Evolutionary conservation across 208 protist genomes (phyloP).

Genomic region (Trichomonas gallinae): DNA sequence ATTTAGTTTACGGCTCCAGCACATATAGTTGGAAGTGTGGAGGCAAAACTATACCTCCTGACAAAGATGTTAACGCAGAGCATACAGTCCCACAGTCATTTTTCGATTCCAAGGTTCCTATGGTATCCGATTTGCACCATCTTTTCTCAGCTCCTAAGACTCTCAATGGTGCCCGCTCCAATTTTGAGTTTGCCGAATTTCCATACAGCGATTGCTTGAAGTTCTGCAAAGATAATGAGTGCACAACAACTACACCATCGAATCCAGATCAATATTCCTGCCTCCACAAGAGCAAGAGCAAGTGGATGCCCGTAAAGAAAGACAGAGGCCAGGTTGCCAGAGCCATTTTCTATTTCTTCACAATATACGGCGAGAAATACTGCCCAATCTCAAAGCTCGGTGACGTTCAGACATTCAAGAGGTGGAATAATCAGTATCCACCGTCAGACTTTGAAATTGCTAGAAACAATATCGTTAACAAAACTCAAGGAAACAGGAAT

Average conservation of each 20-base stretch:
- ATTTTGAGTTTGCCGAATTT: background rate
- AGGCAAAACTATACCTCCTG: background rate
- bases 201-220: background rate
- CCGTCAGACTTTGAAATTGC: background rate
- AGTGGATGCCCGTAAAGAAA: background rate
- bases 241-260: background rate
- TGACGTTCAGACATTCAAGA: background rate
- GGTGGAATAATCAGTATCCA: background rate
- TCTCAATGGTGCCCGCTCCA: background rate
- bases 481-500: constrained; percentile 12
- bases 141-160: background rate
- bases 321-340: background rate
- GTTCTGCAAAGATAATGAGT: background rate
- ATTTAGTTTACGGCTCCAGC: background rate
- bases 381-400: background rate
- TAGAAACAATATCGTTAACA: background rate
- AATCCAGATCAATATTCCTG: background rate
- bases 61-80: background rate
- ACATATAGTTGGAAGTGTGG: background rate
- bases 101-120: background rate
- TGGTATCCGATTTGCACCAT: background rate
- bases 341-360: background rate
- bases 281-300: background rate
- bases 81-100: background rate
- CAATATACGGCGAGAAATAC: background rate